phyloP scores from a whole-genome alignment of 2,329 filamentous ascomycete species.

The Alternaria panax region DNA sequence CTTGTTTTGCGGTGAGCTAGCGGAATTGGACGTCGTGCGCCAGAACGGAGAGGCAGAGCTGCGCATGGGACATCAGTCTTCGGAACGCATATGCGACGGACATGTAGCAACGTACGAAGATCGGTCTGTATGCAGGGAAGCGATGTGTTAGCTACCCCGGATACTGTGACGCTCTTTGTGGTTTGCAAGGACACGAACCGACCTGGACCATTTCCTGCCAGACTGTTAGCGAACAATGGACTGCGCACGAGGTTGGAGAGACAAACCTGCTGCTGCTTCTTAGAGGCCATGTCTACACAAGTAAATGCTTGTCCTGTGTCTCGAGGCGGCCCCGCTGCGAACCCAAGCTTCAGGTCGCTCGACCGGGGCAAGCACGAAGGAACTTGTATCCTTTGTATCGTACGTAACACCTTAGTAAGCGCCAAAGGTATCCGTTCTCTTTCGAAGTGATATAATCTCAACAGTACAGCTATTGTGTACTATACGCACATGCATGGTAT shows the following conservation, averaged over 20 bases:
- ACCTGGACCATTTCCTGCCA: constrained; percentile 98
- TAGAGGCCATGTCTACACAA: constrained; percentile 51
- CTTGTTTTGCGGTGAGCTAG: constrained; percentile 60
- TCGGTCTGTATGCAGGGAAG: constrained; percentile 40
- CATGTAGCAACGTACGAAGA: constrained; percentile 44
- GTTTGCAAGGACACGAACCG: constrained; percentile 69
- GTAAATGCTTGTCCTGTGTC: constrained; percentile 10
- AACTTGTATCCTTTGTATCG: neutral
- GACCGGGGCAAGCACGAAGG: constrained; percentile 8
- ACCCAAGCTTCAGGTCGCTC: constrained; percentile 19
- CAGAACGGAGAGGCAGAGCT: constrained; percentile 92
- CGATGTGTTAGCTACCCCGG: constrained; percentile 48
- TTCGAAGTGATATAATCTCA: neutral
- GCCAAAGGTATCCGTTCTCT: neutral
- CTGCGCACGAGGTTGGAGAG: neutral
- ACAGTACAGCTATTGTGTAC: neutral
- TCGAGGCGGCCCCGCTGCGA: constrained; percentile 24
- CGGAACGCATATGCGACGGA: neutral
- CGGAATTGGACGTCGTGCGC: constrained; percentile 63
- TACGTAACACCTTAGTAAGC: neutral
- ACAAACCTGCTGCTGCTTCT: constrained; percentile 56
- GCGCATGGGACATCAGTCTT: constrained; percentile 33
- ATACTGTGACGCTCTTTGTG: constrained; percentile 36
- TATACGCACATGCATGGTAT: neutral
- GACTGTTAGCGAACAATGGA: constrained; percentile 28